Evolutionary conservation across 768 basidiomycete genomes (phyloP).

Genomic region (Pleurotus tuber-regium): DNA sequence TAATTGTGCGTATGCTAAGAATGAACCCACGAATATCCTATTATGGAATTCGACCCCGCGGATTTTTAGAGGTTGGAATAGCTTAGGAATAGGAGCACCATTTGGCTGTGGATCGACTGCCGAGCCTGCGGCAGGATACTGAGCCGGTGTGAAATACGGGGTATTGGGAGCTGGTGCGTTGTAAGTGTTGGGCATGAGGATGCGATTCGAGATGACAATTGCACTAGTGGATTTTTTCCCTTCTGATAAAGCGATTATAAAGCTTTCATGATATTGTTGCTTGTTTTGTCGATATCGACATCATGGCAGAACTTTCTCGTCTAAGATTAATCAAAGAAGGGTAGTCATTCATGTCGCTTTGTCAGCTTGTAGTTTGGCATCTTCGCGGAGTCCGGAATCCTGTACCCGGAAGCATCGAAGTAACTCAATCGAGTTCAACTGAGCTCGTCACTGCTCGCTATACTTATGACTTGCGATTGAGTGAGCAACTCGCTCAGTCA

Average conservation of each 20-base stretch:
- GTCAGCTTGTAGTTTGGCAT: too few species aligned
- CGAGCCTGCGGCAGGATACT: slow-evolving; percentile 42
- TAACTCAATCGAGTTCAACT: too few species aligned
- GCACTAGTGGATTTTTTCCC: background rate
- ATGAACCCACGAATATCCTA: slow-evolving; percentile 45
- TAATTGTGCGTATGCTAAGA: background rate
- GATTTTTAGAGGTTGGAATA: slow-evolving; percentile 57
- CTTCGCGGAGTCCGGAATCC: too few species aligned
- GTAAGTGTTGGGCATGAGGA: background rate
- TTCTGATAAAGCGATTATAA: background rate
- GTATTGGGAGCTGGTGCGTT: slow-evolving; percentile 33
- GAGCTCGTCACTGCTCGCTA: too few species aligned
- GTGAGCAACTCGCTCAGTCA: too few species aligned
- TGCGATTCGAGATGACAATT: background rate
- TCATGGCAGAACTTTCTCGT: too few species aligned
- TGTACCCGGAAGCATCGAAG: too few species aligned
- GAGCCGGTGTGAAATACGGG: slow-evolving; percentile 46
- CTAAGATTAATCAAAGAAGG: too few species aligned
- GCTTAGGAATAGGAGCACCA: slow-evolving; percentile 30
- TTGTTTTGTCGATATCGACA: too few species aligned
- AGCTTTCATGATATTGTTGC: background rate
- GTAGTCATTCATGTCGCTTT: too few species aligned
- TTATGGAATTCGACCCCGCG: slow-evolving; percentile 52
- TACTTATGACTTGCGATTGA: too few species aligned
- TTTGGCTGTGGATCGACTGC: slow-evolving; percentile 38